These are phyloP conservation scores for Lactarius vividus DNA, from an alignment of 768 basidiomycete species.

Conservation along the genomic window DNA sequence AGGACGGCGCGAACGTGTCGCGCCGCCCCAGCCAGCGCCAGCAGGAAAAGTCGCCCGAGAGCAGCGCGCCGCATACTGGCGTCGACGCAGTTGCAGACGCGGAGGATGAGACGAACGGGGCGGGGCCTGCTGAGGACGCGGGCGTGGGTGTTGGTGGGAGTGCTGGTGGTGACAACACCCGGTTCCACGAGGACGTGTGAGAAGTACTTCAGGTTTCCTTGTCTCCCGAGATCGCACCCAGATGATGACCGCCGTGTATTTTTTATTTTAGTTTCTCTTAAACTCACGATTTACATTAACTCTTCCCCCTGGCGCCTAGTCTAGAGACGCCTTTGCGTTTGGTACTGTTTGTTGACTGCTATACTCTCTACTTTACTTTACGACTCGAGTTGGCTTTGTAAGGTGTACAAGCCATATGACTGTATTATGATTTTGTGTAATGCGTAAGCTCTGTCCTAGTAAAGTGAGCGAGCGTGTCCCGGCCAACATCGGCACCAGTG, in stretches of 20 bases:
- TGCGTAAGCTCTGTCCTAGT: too few species aligned
- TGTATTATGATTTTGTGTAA: too few species aligned
- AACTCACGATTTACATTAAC: not conserved
- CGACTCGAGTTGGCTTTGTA: too few species aligned
- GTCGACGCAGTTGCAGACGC: conserved; percentile 6
- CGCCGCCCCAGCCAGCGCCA: conserved; percentile 56
- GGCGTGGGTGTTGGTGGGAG: conserved; percentile 3
- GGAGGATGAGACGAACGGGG: conserved; percentile 29
- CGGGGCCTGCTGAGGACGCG: conserved; percentile 20
- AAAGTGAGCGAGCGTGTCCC: too few species aligned
- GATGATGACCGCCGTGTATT: not conserved
- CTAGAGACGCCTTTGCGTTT: not conserved
- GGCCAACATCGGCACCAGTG: too few species aligned
- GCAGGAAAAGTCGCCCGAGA: conserved; percentile 73
- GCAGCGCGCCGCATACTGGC: conserved; percentile 39
- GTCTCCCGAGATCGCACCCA: not conserved
- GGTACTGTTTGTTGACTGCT: too few species aligned
- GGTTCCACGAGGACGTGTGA: conserved; percentile 17
- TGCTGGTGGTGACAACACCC: conserved; percentile 7
- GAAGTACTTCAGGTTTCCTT: too few species aligned
- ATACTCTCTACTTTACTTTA: too few species aligned
- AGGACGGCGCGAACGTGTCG: conserved; percentile 36
- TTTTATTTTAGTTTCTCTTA: not conserved
- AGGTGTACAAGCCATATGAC: too few species aligned
- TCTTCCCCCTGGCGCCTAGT: not conserved